phyloP scores from a whole-genome alignment of 352 stramenopile species.

The Sclerospora graminicola region DNA sequence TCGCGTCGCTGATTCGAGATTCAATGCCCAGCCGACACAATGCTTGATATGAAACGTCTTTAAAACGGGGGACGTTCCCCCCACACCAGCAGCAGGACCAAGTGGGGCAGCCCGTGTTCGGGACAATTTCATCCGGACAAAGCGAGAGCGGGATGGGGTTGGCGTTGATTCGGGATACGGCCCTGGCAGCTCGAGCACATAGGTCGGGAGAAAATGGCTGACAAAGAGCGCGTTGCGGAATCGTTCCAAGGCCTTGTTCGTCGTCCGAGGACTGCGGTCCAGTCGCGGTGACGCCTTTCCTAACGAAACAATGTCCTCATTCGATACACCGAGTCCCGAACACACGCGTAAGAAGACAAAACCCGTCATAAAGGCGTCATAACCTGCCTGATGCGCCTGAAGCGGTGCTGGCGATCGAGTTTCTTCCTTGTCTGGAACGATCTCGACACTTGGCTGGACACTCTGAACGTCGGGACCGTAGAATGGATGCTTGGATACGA shows the following conservation, averaged over 20 bases:
- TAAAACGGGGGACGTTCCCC: constrained; percentile 22
- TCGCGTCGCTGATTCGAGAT: constrained; percentile 27
- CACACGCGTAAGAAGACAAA: constrained; percentile 64
- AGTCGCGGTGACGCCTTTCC: not conserved
- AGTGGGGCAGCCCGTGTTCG: constrained; percentile 25
- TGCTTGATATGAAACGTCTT: constrained; percentile 74
- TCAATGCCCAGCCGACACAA: constrained; percentile 41
- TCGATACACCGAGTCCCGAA: constrained; percentile 41
- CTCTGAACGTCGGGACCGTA: constrained; percentile 39
- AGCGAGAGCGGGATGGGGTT: constrained; percentile 41
- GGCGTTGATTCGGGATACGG: constrained; percentile 27
- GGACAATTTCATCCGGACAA: constrained; percentile 44
- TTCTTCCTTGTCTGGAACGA: no score
- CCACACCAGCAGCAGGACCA: constrained; percentile 10
- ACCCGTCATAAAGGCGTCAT: constrained; percentile 75
- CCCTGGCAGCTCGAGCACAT: constrained; percentile 31
- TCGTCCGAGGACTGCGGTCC: no score
- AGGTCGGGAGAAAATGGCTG: constrained; percentile 50
- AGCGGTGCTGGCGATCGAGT: constrained; percentile 15
- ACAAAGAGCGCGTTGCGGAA: constrained; percentile 45
- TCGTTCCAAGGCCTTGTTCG: constrained; percentile 15
- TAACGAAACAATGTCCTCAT: constrained; percentile 36
- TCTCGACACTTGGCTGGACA: constrained; percentile 7
- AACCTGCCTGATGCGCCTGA: constrained; percentile 61
- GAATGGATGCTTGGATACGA: constrained; percentile 53